Conservation (phyloP, 441 rosid genomes). For the Adansonia gregorii region DNA sequence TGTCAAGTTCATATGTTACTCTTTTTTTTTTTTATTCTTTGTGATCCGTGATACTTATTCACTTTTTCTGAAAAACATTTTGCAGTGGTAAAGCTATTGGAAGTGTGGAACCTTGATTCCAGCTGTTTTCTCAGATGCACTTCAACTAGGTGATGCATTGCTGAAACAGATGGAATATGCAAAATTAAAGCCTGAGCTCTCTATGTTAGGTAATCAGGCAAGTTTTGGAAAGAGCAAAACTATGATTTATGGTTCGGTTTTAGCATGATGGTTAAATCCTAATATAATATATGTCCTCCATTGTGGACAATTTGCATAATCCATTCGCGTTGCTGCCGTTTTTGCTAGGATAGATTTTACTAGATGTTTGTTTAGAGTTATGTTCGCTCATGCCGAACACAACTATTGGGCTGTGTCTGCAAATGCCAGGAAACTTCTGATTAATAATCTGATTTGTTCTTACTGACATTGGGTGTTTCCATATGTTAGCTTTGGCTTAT, state of each 20-base stretch:
- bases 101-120: not conserved
- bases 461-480: not conserved
- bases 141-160: not conserved
- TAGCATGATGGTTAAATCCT: constrained; percentile 14
- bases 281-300: not conserved
- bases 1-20: not conserved
- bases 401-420: not conserved
- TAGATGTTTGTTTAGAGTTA: not conserved
- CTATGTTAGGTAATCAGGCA: not conserved
- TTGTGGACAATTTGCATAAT: constrained; percentile 7
- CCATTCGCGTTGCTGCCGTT: not conserved
- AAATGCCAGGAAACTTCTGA: not conserved
- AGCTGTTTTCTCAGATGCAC: not conserved
- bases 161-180: not conserved
- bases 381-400: not conserved
- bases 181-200: not conserved
- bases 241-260: not conserved
- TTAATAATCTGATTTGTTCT: not conserved
- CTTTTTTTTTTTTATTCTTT: not conserved
- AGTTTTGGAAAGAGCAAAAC: not conserved
- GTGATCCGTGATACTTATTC: not conserved
- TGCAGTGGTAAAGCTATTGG: not conserved
- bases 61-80: not conserved
- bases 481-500: not conserved
- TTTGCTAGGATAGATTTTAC: not conserved